phyloP scores from a whole-genome alignment of 129 eudicot species.

The Solidago caesia region DNA sequence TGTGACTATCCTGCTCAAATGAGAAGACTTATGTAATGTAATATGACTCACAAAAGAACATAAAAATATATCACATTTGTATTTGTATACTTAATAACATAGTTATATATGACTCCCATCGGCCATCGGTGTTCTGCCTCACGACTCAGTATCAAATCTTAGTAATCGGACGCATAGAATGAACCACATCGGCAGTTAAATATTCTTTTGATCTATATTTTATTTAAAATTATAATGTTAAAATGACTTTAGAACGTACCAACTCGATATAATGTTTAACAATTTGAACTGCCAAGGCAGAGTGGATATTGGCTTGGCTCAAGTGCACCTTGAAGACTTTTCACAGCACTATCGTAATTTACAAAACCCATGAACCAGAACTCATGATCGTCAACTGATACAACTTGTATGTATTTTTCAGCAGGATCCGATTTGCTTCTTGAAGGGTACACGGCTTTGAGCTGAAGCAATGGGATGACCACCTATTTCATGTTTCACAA shows the following conservation, averaged over 20 bases:
- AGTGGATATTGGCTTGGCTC: conserved; percentile 26
- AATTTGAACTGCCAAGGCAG: conserved; percentile 26
- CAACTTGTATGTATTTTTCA: conserved; percentile 57
- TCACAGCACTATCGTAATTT: conserved; percentile 38
- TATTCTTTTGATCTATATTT: not conserved
- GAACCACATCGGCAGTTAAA: no score
- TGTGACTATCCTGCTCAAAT: no score
- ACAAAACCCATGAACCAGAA: conserved; percentile 69
- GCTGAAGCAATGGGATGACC: conserved; percentile 42
- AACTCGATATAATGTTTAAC: conserved; percentile 9
- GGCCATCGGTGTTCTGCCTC: no score
- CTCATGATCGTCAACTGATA: conserved; percentile 52
- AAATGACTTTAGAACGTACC: conserved; percentile 1
- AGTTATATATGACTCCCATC: no score
- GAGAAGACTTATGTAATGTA: no score
- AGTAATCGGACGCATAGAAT: no score
- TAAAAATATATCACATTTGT: no score
- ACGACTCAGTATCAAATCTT: no score
- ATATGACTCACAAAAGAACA: no score
- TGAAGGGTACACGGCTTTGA: conserved; percentile 40
- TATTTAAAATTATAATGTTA: not conserved
- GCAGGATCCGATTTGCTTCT: conserved; percentile 42
- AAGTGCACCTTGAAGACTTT: conserved; percentile 33
- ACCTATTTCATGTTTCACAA: conserved; percentile 30
- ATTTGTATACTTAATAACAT: no score